Conservation (phyloP, 2,329 filamentous ascomycete genomes). For the Clonostachys chloroleuca region DNA sequence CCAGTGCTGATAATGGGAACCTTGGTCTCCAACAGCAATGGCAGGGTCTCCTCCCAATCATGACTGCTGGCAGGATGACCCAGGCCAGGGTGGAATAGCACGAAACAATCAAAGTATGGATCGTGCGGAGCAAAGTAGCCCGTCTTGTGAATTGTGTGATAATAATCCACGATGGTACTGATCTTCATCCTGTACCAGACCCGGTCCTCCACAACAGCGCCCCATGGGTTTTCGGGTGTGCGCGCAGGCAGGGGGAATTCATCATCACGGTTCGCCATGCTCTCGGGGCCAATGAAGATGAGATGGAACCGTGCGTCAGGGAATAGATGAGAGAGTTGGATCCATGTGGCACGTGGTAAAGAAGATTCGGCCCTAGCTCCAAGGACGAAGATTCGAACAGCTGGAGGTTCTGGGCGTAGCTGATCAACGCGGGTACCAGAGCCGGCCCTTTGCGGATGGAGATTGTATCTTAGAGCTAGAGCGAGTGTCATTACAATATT, state of each 20-base stretch:
- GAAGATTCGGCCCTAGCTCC: constrained; percentile 97
- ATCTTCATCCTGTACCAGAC: constrained; percentile 91
- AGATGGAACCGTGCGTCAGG: constrained; percentile 87
- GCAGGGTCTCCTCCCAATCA: constrained; percentile 91
- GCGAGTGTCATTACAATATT: not conserved
- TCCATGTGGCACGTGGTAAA: constrained; percentile 88
- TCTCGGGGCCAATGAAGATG: constrained; percentile 92
- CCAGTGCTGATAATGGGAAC: constrained; percentile 91
- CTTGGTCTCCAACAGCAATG: constrained; percentile 89
- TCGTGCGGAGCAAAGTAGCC: constrained; percentile 92
- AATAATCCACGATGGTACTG: constrained; percentile 96
- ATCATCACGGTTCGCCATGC: constrained; percentile 88
- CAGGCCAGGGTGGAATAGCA: constrained; percentile 94
- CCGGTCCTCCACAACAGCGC: constrained; percentile 88
- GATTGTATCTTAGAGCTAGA: constrained; percentile 81
- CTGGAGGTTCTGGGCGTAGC: constrained; percentile 77
- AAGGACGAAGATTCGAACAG: constrained; percentile 87
- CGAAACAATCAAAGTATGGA: constrained; percentile 96
- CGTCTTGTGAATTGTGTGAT: constrained; percentile 90
- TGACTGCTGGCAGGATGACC: constrained; percentile 90
- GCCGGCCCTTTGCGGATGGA: constrained; percentile 82
- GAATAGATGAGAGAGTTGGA: constrained; percentile 91
- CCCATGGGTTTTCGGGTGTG: constrained; percentile 84
- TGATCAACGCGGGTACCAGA: constrained; percentile 72
- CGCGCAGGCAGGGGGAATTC: constrained; percentile 89